Evolutionary conservation across 2,329 filamentous ascomycete genomes (phyloP), one percentile per base, ranked within the genome.

Genomic region (Fusarium mundagurra): DNA sequence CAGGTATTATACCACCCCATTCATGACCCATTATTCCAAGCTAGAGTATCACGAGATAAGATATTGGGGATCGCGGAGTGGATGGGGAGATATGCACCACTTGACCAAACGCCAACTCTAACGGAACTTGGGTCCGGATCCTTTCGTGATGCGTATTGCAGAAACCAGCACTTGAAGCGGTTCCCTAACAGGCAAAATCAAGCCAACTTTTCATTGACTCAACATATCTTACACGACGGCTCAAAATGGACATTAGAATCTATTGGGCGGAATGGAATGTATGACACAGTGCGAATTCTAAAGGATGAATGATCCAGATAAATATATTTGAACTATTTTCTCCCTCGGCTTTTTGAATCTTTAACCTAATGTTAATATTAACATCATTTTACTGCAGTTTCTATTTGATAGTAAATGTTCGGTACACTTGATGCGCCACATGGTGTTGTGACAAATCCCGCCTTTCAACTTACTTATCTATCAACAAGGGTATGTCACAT

Each of bases 311-410:
- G 3, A 10, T 44, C 7, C 6, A 12, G 9, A 44, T 8, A 12
- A 24, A 17, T 12, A 24, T 10, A 10, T 16, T 43, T 1, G 17
- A n/a, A 3, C 6, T 0, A 0, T 7, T 43, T 3, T 43, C 10
- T 22, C 2, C 5, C 12, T 22, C 20, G 10, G 12, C 3, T 22
- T 20, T 39, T 22, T 13, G 38, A n/a, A 22, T 41, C 8, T n/a
- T 16, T 12, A 22, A n/a, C n/a, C 9, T 12, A 0, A 8, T 18
- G 8, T 8, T 5, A 4, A 44, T 44, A 18, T 17, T 8, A 3
- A 11, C 11, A 17, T 18, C 16, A 12, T 12, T 17, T 44, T 12
- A 24, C n/a, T 16, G 7, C 5, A 11, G n/a, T 24, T 24, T 24
- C 9, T 24, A 17, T 44, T 24, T 17, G 6, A 12, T 11, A 24